phyloP scores from a whole-genome alignment of 73 alveolate genomes.

The Effrenium voratum region DNA sequence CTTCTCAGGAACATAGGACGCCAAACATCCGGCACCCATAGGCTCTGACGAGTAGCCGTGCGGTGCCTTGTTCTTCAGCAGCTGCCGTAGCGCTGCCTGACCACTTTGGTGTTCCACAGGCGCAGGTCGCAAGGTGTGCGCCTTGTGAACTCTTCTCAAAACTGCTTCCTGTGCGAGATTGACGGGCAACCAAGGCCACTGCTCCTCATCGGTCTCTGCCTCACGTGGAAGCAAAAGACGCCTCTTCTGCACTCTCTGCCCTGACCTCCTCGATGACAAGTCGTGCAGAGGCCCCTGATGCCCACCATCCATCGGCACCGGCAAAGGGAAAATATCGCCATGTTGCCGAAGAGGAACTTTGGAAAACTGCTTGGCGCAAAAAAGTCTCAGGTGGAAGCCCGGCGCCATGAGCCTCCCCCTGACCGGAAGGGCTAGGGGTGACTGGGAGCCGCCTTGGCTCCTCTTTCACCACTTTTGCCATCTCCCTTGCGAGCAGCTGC shows the following conservation, averaged over 20 bases:
- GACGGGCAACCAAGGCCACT: neutral
- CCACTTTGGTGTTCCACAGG: neutral
- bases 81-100: constrained; percentile 23
- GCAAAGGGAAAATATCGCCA: neutral
- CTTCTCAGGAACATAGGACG: neutral
- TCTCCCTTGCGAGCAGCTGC: neutral
- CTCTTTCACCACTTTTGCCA: neutral
- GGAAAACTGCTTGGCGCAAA: constrained; percentile 17
- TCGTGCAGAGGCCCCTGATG: neutral
- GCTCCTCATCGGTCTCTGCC: neutral
- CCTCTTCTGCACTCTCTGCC: constrained; percentile 16
- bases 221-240: neutral
- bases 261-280: neutral
- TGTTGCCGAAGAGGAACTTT: neutral
- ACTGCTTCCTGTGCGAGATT: neutral
- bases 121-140: neutral
- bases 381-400: neutral
- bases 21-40: neutral
- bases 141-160: neutral
- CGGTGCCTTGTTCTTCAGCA: neutral
- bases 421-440: neutral
- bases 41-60: neutral
- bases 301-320: neutral
- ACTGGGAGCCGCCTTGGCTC: neutral
- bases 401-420: neutral